These are phyloP conservation scores for Dothideomycetes sp. DNA, from an alignment of 2,329 filamentous ascomycete genomes.

Conservation along the genomic window DNA sequence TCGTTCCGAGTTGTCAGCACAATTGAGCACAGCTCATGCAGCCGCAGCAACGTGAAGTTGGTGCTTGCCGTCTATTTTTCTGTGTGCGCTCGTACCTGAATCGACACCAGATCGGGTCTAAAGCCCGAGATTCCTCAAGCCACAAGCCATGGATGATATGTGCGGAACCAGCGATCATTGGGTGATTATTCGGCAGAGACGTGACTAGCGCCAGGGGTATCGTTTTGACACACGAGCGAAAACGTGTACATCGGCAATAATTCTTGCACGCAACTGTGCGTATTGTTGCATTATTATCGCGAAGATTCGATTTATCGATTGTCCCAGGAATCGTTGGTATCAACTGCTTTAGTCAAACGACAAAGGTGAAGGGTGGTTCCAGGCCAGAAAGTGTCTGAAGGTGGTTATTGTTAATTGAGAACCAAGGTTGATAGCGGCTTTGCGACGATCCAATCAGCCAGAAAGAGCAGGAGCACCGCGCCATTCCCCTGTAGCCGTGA, in stretches of 20 bases:
- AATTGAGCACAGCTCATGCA: constrained; percentile 5
- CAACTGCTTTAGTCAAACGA: too few species aligned
- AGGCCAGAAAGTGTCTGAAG: too few species aligned
- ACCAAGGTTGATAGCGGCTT: too few species aligned
- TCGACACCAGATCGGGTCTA: constrained; percentile 2
- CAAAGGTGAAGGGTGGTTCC: too few species aligned
- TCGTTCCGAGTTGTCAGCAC: constrained; percentile 3
- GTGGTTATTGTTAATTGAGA: too few species aligned
- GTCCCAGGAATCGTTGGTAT: constrained; percentile 9
- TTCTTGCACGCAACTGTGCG: too few species aligned
- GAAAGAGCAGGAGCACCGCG: too few species aligned
- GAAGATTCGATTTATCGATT: constrained; percentile 10
- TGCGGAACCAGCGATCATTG: constrained; percentile 4
- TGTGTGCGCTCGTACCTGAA: constrained; percentile 5
- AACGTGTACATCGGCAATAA: constrained; percentile 12
- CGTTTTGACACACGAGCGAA: constrained; percentile 5
- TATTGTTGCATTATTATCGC: not conserved
- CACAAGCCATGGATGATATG: constrained; percentile 5
- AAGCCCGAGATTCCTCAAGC: constrained; percentile 1
- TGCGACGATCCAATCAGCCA: too few species aligned
- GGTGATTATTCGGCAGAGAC: not conserved
- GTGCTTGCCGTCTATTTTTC: constrained; percentile 4
- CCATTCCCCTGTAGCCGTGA: too few species aligned
- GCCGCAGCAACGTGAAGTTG: not conserved
- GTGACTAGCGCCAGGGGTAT: constrained; percentile 12